Evolutionary conservation across 768 basidiomycete genomes (phyloP).

Genomic region (Boletus reticulatus): DNA sequence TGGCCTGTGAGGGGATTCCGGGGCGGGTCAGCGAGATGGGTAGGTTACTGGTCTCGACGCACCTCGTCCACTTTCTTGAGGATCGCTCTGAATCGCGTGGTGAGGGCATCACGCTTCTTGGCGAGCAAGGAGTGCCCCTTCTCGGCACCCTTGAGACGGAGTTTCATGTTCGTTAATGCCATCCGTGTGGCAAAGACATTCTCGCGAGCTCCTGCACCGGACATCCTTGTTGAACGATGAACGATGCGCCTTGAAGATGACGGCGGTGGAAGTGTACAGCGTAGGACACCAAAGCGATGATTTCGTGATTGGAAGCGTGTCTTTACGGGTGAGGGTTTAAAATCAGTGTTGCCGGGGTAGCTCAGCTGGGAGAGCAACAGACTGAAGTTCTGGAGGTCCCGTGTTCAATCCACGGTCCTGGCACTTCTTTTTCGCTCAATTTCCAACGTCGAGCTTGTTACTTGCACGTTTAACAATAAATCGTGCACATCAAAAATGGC

Average conservation of each 20-base stretch:
- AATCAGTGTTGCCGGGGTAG: constrained; percentile 47
- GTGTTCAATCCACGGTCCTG: constrained; percentile 79
- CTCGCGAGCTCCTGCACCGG: constrained; percentile 86
- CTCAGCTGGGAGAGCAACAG: constrained; percentile 77
- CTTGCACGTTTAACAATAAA: neutral
- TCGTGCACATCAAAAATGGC: neutral
- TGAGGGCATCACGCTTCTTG: constrained; percentile 97
- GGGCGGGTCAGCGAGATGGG: neutral
- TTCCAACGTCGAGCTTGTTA: neutral
- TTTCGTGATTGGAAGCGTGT: neutral
- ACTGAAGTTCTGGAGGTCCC: constrained; percentile 78
- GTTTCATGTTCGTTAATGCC: constrained; percentile 92
- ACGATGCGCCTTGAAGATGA: neutral
- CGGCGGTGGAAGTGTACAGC: neutral
- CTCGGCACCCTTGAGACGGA: constrained; percentile 87
- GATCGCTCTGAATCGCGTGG: constrained; percentile 91
- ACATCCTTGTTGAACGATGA: constrained; percentile 53
- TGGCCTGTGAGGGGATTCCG: constrained; percentile 60
- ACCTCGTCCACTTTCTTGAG: constrained; percentile 98
- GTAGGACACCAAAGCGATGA: neutral
- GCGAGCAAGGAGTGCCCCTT: constrained; percentile 94
- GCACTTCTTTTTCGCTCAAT: constrained; percentile 38
- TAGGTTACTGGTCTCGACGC: constrained; percentile 19
- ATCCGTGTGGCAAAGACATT: constrained; percentile 96
- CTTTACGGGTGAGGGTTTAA: neutral